A percentile compares a stretch with the other conserved stretches of the same genome.
These are phyloP conservation scores for Alternaria triticina DNA, from an alignment of 2,329 filamentous ascomycete species.

Conservation along the genomic window DNA sequence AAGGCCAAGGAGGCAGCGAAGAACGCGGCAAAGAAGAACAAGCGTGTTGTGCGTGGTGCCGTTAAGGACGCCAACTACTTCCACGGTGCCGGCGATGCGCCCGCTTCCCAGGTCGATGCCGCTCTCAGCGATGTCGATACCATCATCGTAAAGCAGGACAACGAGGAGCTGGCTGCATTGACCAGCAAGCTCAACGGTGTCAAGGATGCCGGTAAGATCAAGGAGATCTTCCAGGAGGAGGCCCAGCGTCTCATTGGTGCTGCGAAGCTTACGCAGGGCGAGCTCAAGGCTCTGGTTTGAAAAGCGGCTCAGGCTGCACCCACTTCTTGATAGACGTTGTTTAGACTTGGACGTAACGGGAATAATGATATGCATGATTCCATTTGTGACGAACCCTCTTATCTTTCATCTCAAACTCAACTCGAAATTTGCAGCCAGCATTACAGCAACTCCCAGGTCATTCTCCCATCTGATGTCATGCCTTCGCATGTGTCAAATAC, in stretches of 20 bases:
- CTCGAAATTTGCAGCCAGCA: not conserved
- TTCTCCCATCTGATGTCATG: not conserved
- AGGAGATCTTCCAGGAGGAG: conserved; percentile 80
- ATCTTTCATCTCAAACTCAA: not conserved
- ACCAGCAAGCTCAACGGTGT: conserved; percentile 79
- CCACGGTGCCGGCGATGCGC: conserved; percentile 67
- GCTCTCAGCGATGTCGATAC: conserved; percentile 86
- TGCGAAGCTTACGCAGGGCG: conserved; percentile 85
- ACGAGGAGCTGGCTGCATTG: conserved; percentile 86
- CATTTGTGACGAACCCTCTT: not conserved
- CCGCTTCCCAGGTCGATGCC: conserved; percentile 78
- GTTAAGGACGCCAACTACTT: conserved; percentile 99
- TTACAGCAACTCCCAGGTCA: not conserved
- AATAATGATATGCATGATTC: conserved; percentile 12
- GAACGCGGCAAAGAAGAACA: conserved; percentile 99
- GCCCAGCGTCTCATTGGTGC: conserved; percentile 77
- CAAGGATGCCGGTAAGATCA: conserved; percentile 84
- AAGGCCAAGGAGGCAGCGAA: conserved; percentile 99
- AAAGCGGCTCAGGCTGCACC: not conserved
- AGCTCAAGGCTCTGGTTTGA: conserved; percentile 68
- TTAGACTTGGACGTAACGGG: conserved; percentile 18
- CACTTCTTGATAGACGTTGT: conserved; percentile 20
- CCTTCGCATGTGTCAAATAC: conserved; percentile 3
- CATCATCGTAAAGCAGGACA: conserved; percentile 85
- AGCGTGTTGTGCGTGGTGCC: conserved; percentile 90